Conservation (phyloP, 768 basidiomycete genomes). For the Mycena vitilis region DNA sequence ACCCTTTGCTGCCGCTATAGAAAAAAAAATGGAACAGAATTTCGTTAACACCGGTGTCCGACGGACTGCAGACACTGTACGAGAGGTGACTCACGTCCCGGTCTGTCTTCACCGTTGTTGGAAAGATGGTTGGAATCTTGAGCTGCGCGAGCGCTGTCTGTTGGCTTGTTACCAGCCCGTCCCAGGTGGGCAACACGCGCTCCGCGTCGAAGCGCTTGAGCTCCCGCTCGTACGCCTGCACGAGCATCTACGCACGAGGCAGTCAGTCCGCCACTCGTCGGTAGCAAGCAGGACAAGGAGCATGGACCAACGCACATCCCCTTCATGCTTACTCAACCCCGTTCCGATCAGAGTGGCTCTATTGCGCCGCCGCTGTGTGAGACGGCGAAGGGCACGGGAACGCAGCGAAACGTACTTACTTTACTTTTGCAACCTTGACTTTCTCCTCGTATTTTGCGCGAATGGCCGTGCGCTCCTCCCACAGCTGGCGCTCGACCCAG, state of each 20-base stretch:
- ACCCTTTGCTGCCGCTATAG: constrained; percentile 75
- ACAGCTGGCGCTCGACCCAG: constrained; percentile 73
- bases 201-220: constrained; percentile 76
- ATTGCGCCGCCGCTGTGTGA: neutral
- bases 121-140: constrained; percentile 79
- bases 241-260: constrained; percentile 63
- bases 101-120: constrained; percentile 58
- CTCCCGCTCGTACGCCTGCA: constrained; percentile 72
- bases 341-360: constrained; percentile 79
- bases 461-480: constrained; percentile 74
- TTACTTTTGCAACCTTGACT: constrained; percentile 73
- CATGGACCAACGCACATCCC: constrained; percentile 57
- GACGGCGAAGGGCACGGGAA: neutral
- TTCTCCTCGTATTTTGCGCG: constrained; percentile 76
- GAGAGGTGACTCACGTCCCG: constrained; percentile 61
- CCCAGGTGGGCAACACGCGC: constrained; percentile 80
- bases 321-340: constrained; percentile 75
- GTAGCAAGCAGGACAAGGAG: neutral
- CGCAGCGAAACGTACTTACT: constrained; percentile 53
- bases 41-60: neutral
- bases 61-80: neutral
- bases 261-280: neutral
- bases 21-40: neutral
- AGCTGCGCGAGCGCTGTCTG: constrained; percentile 71
- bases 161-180: constrained; percentile 76